These are phyloP conservation scores for Nakazawaea pomicola DNA, from an alignment of 805 yeast genomes.

Conservation along the genomic window DNA sequence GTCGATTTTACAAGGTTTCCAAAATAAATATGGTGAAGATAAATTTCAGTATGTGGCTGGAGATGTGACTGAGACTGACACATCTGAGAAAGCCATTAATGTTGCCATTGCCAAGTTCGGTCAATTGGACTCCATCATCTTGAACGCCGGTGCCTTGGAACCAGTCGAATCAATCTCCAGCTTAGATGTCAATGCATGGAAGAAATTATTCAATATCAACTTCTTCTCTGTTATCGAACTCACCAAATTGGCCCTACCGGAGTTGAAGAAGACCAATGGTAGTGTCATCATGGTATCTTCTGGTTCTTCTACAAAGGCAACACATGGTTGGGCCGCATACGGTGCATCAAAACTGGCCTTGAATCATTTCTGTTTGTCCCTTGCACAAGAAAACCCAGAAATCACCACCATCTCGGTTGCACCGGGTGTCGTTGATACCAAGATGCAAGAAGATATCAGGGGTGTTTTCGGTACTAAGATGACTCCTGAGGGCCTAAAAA, in stretches of 20 bases:
- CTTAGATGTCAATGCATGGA: slow-evolving; percentile 57
- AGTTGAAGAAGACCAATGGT: slow-evolving; percentile 52
- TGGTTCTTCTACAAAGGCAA: slow-evolving; percentile 70
- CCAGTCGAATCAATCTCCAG: slow-evolving; percentile 60
- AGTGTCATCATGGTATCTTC: slow-evolving; percentile 77
- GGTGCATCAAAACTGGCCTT: slow-evolving; percentile 91
- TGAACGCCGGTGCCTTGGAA: slow-evolving; percentile 80
- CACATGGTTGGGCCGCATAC: slow-evolving; percentile 85
- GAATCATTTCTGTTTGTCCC: slow-evolving; percentile 64
- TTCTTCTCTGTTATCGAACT: slow-evolving; percentile 69
- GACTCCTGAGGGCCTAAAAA: slow-evolving; percentile 52
- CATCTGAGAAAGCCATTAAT: slow-evolving; percentile 34
- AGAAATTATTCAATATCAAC: slow-evolving; percentile 63
- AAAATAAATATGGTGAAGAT: slow-evolving; percentile 37
- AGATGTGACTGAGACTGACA: slow-evolving; percentile 47
- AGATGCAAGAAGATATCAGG: slow-evolving; percentile 81
- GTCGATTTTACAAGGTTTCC: slow-evolving; percentile 38
- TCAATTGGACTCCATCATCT: slow-evolving; percentile 55
- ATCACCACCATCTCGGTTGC: slow-evolving; percentile 71
- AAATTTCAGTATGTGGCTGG: slow-evolving; percentile 50
- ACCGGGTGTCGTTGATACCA: slow-evolving; percentile 93
- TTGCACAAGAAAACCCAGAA: slow-evolving; percentile 63
- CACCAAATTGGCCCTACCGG: slow-evolving; percentile 50
- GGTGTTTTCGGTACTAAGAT: slow-evolving; percentile 53
- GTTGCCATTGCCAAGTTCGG: slow-evolving; percentile 48